Evolutionary conservation across 2,329 filamentous ascomycete genomes (phyloP).

Genomic region (Ascochyta koolunga): DNA sequence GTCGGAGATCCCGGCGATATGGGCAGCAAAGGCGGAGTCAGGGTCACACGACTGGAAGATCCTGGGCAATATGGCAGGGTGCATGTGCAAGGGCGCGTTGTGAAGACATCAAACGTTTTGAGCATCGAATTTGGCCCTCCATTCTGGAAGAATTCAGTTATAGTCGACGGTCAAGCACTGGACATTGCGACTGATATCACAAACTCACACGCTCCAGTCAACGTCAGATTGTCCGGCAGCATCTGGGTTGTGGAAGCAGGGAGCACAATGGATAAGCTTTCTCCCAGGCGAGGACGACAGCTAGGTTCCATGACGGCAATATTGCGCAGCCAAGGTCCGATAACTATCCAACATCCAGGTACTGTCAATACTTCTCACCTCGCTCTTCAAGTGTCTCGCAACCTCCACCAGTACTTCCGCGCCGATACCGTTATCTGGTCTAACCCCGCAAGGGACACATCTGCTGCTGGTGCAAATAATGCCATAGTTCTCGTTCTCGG

Average conservation of each 20-base stretch:
- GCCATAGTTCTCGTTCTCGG: slow-evolving; percentile 51
- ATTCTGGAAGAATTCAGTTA: slow-evolving; percentile 20
- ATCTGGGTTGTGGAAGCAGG: slow-evolving; percentile 13
- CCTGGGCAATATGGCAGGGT: slow-evolving; percentile 60
- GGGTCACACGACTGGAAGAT: slow-evolving; percentile 56
- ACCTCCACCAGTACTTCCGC: slow-evolving; percentile 63
- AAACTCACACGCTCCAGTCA: background rate
- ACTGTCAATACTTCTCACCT: slow-evolving; percentile 39
- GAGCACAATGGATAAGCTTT: slow-evolving; percentile 9
- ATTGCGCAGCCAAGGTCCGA: slow-evolving; percentile 54
- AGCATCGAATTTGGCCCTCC: slow-evolving; percentile 36
- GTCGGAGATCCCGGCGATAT: slow-evolving; percentile 61
- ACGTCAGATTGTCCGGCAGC: background rate
- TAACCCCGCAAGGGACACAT: background rate
- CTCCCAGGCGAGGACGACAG: slow-evolving; percentile 54
- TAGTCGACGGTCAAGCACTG: slow-evolving; percentile 33
- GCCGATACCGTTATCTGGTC: slow-evolving; percentile 56
- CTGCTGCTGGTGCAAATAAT: slow-evolving; percentile 48
- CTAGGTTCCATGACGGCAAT: slow-evolving; percentile 61
- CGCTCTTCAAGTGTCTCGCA: slow-evolving; percentile 62
- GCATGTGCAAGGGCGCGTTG: slow-evolving; percentile 43
- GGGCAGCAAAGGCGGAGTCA: slow-evolving; percentile 58
- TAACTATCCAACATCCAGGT: slow-evolving; percentile 51
- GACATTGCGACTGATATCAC: background rate
- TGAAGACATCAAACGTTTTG: slow-evolving; percentile 44